Conservation (phyloP, 768 basidiomycete genomes). For the Pulveroboletus sp. region DNA sequence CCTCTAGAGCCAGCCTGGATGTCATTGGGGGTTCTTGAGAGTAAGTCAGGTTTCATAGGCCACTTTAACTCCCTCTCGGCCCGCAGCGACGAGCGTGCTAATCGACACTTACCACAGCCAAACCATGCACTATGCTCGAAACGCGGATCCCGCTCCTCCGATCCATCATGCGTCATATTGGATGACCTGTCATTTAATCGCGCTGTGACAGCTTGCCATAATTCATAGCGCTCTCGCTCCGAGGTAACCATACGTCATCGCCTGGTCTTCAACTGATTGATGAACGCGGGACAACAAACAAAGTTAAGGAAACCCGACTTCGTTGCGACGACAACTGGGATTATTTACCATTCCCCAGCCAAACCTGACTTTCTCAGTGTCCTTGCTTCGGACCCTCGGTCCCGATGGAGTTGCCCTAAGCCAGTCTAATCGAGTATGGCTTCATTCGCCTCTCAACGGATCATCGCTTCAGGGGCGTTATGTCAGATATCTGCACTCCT, state of each 20-base stretch:
- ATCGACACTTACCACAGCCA: conserved; percentile 50
- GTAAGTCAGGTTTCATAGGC: too few relatives aligned
- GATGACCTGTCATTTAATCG: not conserved
- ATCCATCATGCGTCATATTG: conserved; percentile 38
- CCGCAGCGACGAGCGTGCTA: conserved; percentile 48
- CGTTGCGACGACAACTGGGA: conserved; percentile 12
- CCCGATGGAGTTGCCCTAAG: conserved; percentile 3
- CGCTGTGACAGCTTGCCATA: conserved; percentile 5
- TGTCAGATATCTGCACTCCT: conserved; percentile 65
- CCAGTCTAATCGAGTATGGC: conserved; percentile 58
- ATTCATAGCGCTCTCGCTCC: conserved; percentile 41
- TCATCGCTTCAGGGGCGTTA: conserved; percentile 54
- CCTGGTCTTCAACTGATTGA: conserved; percentile 48
- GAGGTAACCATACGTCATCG: conserved; percentile 41
- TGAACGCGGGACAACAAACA: conserved; percentile 41
- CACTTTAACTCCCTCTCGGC: conserved; percentile 35
- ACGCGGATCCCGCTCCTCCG: conserved; percentile 54
- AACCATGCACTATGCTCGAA: conserved; percentile 48
- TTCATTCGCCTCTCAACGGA: conserved; percentile 39
- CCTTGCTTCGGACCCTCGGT: conserved; percentile 37
- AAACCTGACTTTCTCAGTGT: conserved; percentile 47
- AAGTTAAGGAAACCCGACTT: conserved; percentile 27
- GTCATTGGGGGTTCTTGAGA: conserved; percentile 63
- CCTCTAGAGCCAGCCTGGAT: conserved; percentile 67
- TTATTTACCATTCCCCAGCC: conserved; percentile 10